Conservation (phyloP, 306 rosid genomes). For the Trichosanthes truncata region DNA sequence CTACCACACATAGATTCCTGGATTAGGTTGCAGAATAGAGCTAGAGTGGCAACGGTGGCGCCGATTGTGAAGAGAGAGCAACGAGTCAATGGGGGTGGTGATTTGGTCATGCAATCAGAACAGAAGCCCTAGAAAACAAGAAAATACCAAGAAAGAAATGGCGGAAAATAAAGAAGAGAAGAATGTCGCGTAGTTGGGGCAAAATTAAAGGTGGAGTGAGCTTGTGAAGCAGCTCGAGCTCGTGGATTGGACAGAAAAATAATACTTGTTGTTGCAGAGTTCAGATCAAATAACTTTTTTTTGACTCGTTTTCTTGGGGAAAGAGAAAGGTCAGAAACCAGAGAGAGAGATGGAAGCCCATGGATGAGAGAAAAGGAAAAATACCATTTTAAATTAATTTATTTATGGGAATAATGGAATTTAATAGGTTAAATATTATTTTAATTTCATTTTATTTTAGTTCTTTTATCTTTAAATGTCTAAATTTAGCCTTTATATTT, state of each 20-base stretch:
- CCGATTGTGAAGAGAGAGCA: neutral
- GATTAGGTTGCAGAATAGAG: conserved; percentile 1
- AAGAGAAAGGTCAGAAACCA: neutral
- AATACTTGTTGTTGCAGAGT: conserved; percentile 12
- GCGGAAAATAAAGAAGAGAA: neutral
- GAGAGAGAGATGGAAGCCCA: neutral
- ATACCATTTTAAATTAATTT: neutral
- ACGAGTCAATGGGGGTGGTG: conserved; percentile 10
- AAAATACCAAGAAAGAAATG: neutral
- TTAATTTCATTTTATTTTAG: no score
- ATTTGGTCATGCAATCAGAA: neutral
- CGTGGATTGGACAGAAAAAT: conserved; percentile 10
- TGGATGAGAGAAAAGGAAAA: neutral
- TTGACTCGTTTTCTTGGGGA: conserved; percentile 11
- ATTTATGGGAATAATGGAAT: neutral
- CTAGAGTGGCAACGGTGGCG: neutral
- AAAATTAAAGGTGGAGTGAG: conserved; percentile 5
- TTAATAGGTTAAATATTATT: neutral
- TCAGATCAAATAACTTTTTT: conserved; percentile 3
- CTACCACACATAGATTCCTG: conserved; percentile 40
- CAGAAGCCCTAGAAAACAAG: neutral
- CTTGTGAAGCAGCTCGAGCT: conserved; percentile 7
- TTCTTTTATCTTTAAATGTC: no score
- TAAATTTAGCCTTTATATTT: no score
- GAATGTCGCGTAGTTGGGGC: conserved; percentile 10